Evolutionary conservation across 1,284 basidiomycete genomes (phyloP), one percentile per base, ranked within the genome.

Genomic region (Boletellus deceptivus): DNA sequence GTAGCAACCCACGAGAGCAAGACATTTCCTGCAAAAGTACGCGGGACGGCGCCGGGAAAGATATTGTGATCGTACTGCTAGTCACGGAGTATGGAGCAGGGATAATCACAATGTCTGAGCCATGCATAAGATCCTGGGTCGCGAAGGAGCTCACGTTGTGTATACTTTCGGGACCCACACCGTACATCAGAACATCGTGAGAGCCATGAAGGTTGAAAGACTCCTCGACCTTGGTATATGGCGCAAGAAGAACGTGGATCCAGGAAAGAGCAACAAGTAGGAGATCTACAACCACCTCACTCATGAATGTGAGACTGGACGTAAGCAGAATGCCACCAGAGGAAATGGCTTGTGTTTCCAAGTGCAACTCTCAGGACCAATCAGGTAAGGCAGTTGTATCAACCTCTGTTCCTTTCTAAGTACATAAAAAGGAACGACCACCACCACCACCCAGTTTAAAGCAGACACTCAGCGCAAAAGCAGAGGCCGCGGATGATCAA

Each of bases 221-320:
- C 73, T 99, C 96, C 69, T 99, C 97, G 36, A 99, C 96, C 72
- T 99, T 99, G 3, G 91, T 92, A 67, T 89, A 95, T 0, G 96
- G 96, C 3, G 90, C 80, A 6, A 91, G 70, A 6, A 89, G 57
- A 48, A 94, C 85, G 60, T 95, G 88, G 1, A 68, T 55, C 72
- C 81, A 84, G 39, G 78, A 75, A 24, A 82, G 74, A 1, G 70
- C 58, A 37, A 89, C 67, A 6, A 92, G 69, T 4, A 85, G 60
- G 35, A 76, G 57, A 63, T 90, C 86, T n/a, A 80, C 65, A 4
- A 62, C 59, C 10, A 71, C 17, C 34, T 48, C 55, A 13, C 35
- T 54, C 64, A 65, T 67, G 10, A 10, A 3, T 18, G 41, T 10
- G 11, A 13, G 29, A 29, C 11, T 29, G 8, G 29, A 29, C 8